Evolutionary conservation across 192 early-diverging fungal species (phyloP), one percentile per base, ranked within the genome.

Genomic region (Anaeromyces robustus): DNA sequence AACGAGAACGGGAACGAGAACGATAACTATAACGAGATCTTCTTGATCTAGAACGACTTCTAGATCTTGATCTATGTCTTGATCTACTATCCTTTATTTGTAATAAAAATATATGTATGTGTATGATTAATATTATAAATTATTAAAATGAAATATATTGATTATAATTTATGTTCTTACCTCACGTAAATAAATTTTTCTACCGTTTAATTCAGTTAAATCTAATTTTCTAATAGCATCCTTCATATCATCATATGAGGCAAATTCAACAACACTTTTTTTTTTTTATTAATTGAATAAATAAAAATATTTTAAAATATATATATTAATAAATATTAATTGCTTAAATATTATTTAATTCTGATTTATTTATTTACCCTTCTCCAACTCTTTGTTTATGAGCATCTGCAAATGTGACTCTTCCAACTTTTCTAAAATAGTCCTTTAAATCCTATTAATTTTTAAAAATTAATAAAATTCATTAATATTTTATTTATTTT

Each of bases 391-490:
- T 88, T 81, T 89, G 90, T 87, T 93, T 93, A 86, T 92, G 93
- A 80, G 95, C 90, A 84, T 97, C 95, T 12, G 97, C 94, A 89
- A 95, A 98, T 30, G 92, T 90, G 26, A 98, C 96, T 84, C 96
- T 94, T 79, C 96, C 96, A 31, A 94, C 96, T 82, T 95, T 94
- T 81, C 95, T 93, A 87, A 97, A 94, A 82, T 95, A 87, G 84
- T 97, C 96, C 88, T 98, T 98, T 87, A 98, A 89, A 88, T 96
- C 96, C 95, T 97, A 88, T 83, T 87, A 31, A 18, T 52, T 52
- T 22, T 41, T 34, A n/a, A n/a, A n/a, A n/a, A n/a, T n/a, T n/a
- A n/a, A n/a, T n/a, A n/a, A n/a, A n/a, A n/a, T n/a, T n/a, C n/a
- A n/a, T n/a, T n/a, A n/a, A n/a, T n/a, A n/a, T n/a, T n/a, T n/a